These are phyloP conservation scores for Rosa multiflora DNA, from an alignment of 306 rosid species.

Conservation along the genomic window DNA sequence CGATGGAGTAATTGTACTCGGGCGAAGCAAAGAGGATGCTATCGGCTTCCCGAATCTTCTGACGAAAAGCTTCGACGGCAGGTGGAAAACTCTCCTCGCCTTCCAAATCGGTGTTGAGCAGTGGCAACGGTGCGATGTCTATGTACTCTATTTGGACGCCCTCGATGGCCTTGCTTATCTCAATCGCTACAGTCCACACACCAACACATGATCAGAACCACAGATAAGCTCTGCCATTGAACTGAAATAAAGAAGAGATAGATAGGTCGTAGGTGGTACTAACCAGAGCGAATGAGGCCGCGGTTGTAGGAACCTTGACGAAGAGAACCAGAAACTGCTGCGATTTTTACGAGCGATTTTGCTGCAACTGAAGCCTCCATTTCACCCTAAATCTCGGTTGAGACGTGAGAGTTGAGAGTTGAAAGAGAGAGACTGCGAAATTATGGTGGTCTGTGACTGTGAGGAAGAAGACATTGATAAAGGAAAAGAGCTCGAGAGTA, in stretches of 20 bases:
- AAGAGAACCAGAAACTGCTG: constrained; percentile 61
- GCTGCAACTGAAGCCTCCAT: constrained; percentile 29
- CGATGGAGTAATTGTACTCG: constrained; percentile 77
- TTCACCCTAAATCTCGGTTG: not conserved
- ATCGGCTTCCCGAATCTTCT: constrained; percentile 57
- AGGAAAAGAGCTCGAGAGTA: not conserved
- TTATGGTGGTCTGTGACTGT: not conserved
- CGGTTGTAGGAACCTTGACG: constrained; percentile 55
- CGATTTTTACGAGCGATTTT: constrained; percentile 45
- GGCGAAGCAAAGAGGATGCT: constrained; percentile 78
- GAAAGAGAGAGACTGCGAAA: not conserved
- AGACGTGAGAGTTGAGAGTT: too few species aligned
- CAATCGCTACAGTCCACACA: constrained; percentile 41
- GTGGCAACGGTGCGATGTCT: constrained; percentile 61
- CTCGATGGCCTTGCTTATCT: constrained; percentile 41
- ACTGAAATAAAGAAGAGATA: not conserved
- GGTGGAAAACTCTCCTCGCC: constrained; percentile 48
- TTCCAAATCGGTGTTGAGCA: constrained; percentile 76
- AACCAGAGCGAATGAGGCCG: constrained; percentile 69
- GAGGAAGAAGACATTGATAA: not conserved
- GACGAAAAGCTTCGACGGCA: constrained; percentile 59
- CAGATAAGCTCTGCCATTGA: not conserved
- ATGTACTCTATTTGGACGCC: constrained; percentile 60
- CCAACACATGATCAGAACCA: not conserved
- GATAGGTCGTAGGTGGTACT: too few species aligned